These are phyloP conservation scores for Phialophora tarda DNA, from an alignment of 2,329 filamentous ascomycete species.

Conservation along the genomic window DNA sequence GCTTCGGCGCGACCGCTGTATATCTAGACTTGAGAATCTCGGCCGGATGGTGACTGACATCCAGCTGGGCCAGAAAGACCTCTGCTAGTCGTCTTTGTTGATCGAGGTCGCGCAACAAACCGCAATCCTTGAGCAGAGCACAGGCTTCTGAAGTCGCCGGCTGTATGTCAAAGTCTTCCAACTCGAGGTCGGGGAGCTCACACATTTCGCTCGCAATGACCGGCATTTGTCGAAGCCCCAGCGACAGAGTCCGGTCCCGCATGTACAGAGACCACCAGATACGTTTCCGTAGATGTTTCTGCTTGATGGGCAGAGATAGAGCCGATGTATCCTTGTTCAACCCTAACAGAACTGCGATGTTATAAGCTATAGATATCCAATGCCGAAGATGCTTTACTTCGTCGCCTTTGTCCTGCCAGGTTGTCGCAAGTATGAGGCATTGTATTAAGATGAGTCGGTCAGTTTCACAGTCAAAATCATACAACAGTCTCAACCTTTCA, in stretches of 20 bases:
- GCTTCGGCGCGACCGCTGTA: slow-evolving; percentile 9
- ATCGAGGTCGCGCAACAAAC: slow-evolving; percentile 17
- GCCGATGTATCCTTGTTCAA: slow-evolving; percentile 84
- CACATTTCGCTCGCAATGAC: slow-evolving; percentile 78
- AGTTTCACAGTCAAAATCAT: slow-evolving; percentile 92
- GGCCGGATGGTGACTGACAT: slow-evolving; percentile 19
- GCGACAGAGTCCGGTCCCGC: slow-evolving; percentile 85
- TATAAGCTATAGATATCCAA: slow-evolving; percentile 98
- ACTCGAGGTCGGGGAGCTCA: slow-evolving; percentile 44
- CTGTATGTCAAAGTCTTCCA: slow-evolving; percentile 26
- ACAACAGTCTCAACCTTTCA: slow-evolving; percentile 66
- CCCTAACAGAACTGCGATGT: slow-evolving; percentile 88
- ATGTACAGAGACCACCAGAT: slow-evolving; percentile 99
- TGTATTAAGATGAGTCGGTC: slow-evolving; percentile 88
- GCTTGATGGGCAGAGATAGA: slow-evolving; percentile 72
- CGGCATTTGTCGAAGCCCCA: slow-evolving; percentile 90
- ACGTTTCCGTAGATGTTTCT: slow-evolving; percentile 84
- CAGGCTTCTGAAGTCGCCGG: slow-evolving; percentile 58
- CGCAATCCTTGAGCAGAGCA: slow-evolving; percentile 51
- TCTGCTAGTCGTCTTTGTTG: slow-evolving; percentile 18
- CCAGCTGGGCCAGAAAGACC: slow-evolving; percentile 17
- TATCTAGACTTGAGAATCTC: slow-evolving; percentile 17
- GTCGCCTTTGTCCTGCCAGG: slow-evolving; percentile 96
- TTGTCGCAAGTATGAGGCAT: slow-evolving; percentile 87
- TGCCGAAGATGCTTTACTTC: slow-evolving; percentile 98